Percentiles rank a stretch among this genome's conserved stretches.
Evolutionary conservation across 169 alveolate species (phyloP).

Genomic region (Plasmodium knowlesi): DNA sequence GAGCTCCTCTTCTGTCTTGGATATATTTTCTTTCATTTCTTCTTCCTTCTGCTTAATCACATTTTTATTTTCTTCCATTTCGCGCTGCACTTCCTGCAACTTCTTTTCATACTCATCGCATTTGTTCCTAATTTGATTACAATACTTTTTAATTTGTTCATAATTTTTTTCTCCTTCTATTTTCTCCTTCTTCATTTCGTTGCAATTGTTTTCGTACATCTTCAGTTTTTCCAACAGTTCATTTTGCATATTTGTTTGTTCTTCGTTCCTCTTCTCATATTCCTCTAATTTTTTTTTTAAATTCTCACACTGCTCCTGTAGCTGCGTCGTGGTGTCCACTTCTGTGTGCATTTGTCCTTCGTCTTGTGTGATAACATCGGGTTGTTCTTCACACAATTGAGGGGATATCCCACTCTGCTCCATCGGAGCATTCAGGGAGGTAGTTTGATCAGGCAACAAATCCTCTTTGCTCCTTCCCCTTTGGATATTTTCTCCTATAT

Average conservation of each 20-base stretch:
- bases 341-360: neutral
- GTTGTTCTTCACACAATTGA: neutral
- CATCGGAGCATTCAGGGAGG: neutral
- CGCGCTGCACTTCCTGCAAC: neutral
- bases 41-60: slow-evolving; percentile 2
- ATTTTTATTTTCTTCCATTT: slow-evolving; percentile 5
- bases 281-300: slow-evolving; percentile 8
- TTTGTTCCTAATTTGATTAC: neutral
- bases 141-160: slow-evolving; percentile 9
- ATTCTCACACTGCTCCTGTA: neutral
- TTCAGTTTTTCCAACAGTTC: neutral
- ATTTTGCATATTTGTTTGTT: neutral
- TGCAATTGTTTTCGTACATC: neutral
- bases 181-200: neutral
- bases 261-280: neutral
- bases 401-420: neutral
- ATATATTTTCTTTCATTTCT: slow-evolving; percentile 15
- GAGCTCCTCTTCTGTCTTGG: neutral
- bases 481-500: slow-evolving; percentile 7
- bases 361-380: neutral
- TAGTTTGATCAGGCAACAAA: neutral
- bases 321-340: neutral
- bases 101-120: slow-evolving; percentile 18
- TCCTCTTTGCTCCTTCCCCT: neutral
- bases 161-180: slow-evolving; percentile 15